Evolutionary conservation across 139 green algal species (phyloP).

Genomic region (Parachlorella kessleri): DNA sequence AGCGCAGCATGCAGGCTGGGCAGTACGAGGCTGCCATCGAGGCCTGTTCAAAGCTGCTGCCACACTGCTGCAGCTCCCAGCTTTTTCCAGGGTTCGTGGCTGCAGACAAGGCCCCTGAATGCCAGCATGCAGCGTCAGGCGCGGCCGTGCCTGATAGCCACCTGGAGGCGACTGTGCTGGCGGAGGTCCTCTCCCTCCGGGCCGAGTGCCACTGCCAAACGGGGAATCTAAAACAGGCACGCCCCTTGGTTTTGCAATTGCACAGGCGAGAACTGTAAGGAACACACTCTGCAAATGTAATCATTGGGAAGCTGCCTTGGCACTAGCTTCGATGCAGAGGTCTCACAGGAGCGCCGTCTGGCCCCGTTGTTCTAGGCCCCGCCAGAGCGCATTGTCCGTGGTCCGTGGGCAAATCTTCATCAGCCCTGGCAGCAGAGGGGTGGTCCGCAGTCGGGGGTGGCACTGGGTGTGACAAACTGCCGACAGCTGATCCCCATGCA

Average conservation of each 20-base stretch:
- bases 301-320: too few relatives aligned
- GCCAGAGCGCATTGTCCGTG: too few relatives aligned
- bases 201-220: not conserved
- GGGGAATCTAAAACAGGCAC: not conserved
- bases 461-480: not conserved
- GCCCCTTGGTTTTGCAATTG: too few relatives aligned
- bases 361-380: not conserved
- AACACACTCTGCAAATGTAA: too few relatives aligned
- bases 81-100: too few relatives aligned
- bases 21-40: not conserved
- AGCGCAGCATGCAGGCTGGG: not conserved
- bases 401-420: too few relatives aligned
- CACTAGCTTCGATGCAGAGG: conserved; percentile 2
- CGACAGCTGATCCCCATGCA: conserved; percentile 9
- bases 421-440: not conserved
- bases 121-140: too few relatives aligned
- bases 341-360: not conserved
- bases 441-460: not conserved
- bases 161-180: too few relatives aligned
- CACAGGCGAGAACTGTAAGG: too few relatives aligned
- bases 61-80: too few relatives aligned
- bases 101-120: too few relatives aligned
- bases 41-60: not conserved
- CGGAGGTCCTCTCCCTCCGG: not conserved
- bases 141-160: too few relatives aligned